Evolutionary conservation across 441 rosid genomes (phyloP), one percentile per base, ranked within the genome.

Genomic region (Populus hybrid): DNA sequence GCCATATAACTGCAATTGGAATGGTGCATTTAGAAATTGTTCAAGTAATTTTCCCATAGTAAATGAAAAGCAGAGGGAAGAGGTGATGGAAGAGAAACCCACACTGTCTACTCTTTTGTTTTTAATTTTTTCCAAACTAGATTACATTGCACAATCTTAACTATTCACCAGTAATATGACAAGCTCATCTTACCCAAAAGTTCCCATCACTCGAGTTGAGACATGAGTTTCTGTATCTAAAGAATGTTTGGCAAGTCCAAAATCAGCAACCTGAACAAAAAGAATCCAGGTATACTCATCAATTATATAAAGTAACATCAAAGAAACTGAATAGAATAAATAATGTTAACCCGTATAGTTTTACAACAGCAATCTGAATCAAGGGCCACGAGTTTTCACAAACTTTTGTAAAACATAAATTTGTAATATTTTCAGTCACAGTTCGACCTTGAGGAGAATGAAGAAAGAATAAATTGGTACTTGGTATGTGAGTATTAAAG

Each of bases 181-280:
- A 75, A 24, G 5, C 40, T 72, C 3, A 32, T 74, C 85, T 86
- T 88, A 93, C 99, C 99, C 99, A 71, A 96, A 91, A 70, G 99
- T 96, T 72, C 99, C 99, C 98, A 94, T 93, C 76, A 96, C 98
- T 7, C 99, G 85, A 23, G 99, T 95, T 23, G 99, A 94, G 75
- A 95, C 95, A 79, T 95, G 98, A 75, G 99, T 95, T 76, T 94
- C 89, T 66, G 86, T 84, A 73, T 94, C 99, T 38, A 91, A 86
- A 80, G 91, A 83, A 77, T 88, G 61, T 86, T 92, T 94, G 35
- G 99, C 97, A 3, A 94, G 93, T 78, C 99, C 98, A 87, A 95
- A 95, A 87, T 94, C 99, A 38, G 99, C 93, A 81, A 94, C 97
- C 98, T 95, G 80, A 78, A 71, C 16, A 79, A 5, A 82, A 32